phyloP scores from a whole-genome alignment of 805 yeast genomes.

The Jamesozyma lodderae region DNA sequence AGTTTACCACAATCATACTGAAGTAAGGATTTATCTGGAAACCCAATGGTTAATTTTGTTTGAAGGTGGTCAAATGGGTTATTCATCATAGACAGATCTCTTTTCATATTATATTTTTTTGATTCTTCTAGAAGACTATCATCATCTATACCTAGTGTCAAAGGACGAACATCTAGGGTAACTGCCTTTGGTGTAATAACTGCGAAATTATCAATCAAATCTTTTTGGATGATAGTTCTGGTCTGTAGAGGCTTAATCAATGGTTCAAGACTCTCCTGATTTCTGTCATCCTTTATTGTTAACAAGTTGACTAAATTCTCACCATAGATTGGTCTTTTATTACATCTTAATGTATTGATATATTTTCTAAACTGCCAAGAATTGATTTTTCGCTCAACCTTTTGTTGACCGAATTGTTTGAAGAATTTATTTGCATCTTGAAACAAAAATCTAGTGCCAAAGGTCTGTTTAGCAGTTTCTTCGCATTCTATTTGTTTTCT shows the following conservation, averaged over 20 bases:
- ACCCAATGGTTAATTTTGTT: conserved; percentile 81
- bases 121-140: conserved; percentile 18
- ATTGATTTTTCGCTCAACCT: conserved; percentile 44
- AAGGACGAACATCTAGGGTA: conserved; percentile 56
- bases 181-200: conserved; percentile 86
- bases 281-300: conserved; percentile 14
- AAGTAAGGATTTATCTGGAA: conserved; percentile 86
- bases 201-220: conserved; percentile 61
- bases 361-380: conserved; percentile 49
- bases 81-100: conserved; percentile 14
- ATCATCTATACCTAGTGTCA: conserved; percentile 21
- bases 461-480: conserved; percentile 4
- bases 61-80: conserved; percentile 74
- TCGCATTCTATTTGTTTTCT: conserved; percentile 21
- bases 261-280: conserved; percentile 18
- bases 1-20: conserved; percentile 97
- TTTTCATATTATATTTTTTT: conserved; percentile 21
- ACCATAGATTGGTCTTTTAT: conserved; percentile 60
- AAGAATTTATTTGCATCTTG: conserved; percentile 50
- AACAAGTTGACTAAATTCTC: conserved; percentile 42
- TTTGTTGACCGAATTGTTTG: conserved; percentile 43
- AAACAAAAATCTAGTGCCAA: conserved; percentile 7
- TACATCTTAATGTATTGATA: conserved; percentile 57
- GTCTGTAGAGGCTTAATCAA: conserved; percentile 36
- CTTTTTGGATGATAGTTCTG: conserved; percentile 35